Evolutionary conservation across 306 rosid genomes (phyloP).

Genomic region (Abrus precatorius): DNA sequence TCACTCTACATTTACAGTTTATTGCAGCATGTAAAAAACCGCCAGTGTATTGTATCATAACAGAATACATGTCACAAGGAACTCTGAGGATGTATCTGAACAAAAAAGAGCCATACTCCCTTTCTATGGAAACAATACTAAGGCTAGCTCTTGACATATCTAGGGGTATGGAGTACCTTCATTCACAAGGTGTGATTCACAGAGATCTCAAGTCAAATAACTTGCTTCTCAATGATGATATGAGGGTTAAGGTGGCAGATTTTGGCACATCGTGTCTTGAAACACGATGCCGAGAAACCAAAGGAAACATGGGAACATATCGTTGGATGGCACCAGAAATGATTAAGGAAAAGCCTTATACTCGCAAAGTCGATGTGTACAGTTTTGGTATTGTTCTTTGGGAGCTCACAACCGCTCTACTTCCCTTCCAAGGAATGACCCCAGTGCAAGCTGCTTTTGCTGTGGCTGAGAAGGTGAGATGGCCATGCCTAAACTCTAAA

Average conservation of each 20-base stretch:
- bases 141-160: constrained; percentile 91
- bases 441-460: constrained; percentile 98
- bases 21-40: constrained; percentile 94
- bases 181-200: constrained; percentile 92
- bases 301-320: constrained; percentile 91
- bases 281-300: constrained; percentile 74
- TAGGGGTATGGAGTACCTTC: constrained; percentile 93
- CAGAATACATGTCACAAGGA: constrained; percentile 96
- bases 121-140: constrained; percentile 78
- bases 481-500: constrained; percentile 37
- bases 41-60: constrained; percentile 87
- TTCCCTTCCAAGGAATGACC: constrained; percentile 95
- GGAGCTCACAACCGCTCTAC: constrained; percentile 88
- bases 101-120: constrained; percentile 94
- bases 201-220: constrained; percentile 87
- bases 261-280: constrained; percentile 96
- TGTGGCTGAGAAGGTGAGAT: constrained; percentile 86
- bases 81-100: constrained; percentile 91
- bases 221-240: constrained; percentile 87
- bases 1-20: constrained; percentile 63
- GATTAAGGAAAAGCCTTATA: constrained; percentile 81
- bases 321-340: constrained; percentile 98
- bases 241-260: constrained; percentile 93
- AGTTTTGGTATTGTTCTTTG: constrained; percentile 93
- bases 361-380: constrained; percentile 87